These are phyloP conservation scores for Suhomyces xylopsoci DNA, from an alignment of 805 yeast species.

Conservation along the genomic window DNA sequence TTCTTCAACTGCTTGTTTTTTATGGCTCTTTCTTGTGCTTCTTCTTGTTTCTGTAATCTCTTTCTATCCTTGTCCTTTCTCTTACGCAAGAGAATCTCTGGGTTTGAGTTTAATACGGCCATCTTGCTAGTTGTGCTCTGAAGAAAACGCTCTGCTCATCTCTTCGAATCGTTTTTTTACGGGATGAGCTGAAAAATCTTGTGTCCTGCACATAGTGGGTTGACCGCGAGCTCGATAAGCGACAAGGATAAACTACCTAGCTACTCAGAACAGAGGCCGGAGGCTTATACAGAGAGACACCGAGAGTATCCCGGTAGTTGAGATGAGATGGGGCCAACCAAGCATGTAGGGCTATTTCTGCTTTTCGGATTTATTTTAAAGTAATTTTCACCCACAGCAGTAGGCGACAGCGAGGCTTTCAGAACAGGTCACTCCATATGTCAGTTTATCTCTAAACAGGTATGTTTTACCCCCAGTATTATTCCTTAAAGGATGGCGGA, in stretches of 20 bases:
- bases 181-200: conserved; percentile 7
- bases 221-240: background rate
- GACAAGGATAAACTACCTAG: background rate
- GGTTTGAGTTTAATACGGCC: conserved; percentile 61
- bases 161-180: background rate
- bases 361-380: background rate
- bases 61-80: conserved; percentile 75
- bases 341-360: background rate
- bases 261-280: background rate
- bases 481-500: background rate
- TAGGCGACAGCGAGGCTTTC: background rate
- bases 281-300: background rate
- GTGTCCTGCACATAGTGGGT: background rate
- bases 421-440: background rate
- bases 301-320: background rate
- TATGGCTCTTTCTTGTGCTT: conserved; percentile 50
- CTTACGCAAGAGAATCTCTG: conserved; percentile 73
- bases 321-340: background rate
- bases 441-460: background rate
- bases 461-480: background rate
- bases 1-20: conserved; percentile 41
- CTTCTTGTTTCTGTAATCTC: conserved; percentile 70
- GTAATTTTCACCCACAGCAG: background rate
- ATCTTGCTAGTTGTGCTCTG: conserved; percentile 15
- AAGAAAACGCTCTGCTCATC: background rate